These are phyloP conservation scores for Exophiala sp. DNA, from an alignment of 2,329 filamentous ascomycete genomes.

Conservation along the genomic window DNA sequence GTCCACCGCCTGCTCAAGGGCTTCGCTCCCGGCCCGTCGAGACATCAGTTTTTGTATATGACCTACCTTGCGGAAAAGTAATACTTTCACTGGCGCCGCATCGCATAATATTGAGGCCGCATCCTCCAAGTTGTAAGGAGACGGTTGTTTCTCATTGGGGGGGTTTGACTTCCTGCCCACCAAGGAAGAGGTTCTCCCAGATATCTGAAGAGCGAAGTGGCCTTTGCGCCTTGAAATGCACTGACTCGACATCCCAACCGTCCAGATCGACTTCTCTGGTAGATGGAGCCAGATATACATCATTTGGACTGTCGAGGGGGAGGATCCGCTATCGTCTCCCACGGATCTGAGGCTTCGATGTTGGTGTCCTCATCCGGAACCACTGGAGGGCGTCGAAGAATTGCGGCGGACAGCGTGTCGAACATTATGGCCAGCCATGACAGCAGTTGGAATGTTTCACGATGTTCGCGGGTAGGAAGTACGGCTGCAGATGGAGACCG, in stretches of 20 bases:
- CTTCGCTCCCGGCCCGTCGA: conserved; percentile 34
- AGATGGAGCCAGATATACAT: background rate
- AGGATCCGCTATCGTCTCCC: background rate
- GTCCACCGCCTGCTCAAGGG: conserved; percentile 46
- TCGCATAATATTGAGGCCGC: conserved; percentile 48
- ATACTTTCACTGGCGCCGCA: conserved; percentile 53
- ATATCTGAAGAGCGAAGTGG: background rate
- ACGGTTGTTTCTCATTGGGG: conserved; percentile 38
- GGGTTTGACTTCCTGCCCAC: background rate
- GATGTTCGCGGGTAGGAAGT: conserved; percentile 26
- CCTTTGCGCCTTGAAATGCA: background rate
- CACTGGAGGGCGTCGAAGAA: conserved; percentile 42
- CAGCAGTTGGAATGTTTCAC: conserved; percentile 48
- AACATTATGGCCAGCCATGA: conserved; percentile 59
- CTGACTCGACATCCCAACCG: background rate
- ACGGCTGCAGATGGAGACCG: background rate
- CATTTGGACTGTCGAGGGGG: background rate
- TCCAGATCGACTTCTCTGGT: background rate
- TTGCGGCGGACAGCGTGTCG: conserved; percentile 52
- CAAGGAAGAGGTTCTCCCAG: conserved; percentile 10
- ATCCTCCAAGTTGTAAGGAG: conserved; percentile 50
- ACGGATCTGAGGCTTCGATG: conserved; percentile 15
- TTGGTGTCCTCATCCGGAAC: conserved; percentile 45
- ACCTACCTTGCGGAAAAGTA: conserved; percentile 53
- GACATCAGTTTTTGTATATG: conserved; percentile 50